phyloP scores from a whole-genome alignment of 2,329 filamentous ascomycete genomes.

The Diplodia mutila region DNA sequence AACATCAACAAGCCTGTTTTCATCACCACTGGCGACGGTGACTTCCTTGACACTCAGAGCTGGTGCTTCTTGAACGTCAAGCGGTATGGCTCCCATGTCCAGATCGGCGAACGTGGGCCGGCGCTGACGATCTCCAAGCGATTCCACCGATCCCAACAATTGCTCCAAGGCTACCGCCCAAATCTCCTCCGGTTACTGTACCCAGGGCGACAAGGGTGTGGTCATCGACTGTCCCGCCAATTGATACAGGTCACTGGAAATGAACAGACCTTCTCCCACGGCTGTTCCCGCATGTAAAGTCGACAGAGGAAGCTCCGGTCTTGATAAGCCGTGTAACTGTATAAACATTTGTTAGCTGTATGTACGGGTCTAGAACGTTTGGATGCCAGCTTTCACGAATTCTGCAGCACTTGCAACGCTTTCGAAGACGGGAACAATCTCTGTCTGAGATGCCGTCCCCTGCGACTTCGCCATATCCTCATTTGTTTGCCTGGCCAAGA shows the following conservation, averaged over 20 bases:
- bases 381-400: no score
- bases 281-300: no score
- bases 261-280: no score
- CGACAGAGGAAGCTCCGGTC: no score
- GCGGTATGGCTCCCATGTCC: neutral
- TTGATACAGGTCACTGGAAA: neutral
- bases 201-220: neutral
- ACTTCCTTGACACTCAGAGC: neutral
- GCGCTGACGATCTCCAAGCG: neutral
- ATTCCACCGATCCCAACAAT: neutral
- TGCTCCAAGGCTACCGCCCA: neutral
- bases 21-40: neutral
- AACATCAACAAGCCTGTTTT: neutral
- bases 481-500: no score
- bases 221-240: neutral
- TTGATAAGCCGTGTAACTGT: no score
- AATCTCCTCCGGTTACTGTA: neutral
- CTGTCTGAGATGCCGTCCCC: no score
- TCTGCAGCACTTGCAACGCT: no score
- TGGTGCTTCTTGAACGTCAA: slow-evolving; percentile 3
- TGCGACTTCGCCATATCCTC: no score
- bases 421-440: no score
- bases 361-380: no score
- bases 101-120: neutral
- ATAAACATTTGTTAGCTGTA: no score